Evolutionary conservation across 202 grass and related monocot species (phyloP), one percentile per base, ranked within the genome.

Genomic region (Schoenoplectus tabernaemontani): DNA sequence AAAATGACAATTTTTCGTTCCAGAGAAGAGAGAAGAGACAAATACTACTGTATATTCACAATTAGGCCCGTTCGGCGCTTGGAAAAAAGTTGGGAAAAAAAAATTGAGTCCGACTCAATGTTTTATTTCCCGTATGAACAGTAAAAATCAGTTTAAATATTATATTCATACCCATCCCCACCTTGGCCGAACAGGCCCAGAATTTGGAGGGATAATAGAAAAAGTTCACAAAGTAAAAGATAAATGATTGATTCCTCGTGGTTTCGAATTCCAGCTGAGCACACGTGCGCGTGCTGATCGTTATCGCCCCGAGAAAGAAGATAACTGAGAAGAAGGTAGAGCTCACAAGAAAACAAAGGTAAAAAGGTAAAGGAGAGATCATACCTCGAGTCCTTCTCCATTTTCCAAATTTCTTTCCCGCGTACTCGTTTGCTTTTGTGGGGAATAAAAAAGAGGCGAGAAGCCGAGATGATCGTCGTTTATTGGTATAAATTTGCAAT

Each of bases 241-340:
- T 53, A 56, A 51, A 53, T 28, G 34, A 51, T 51, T 33, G 43
- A 74, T 74, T 33, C 26, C 24, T 17, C 69, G 5, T 50, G 69
- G 69, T 53, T 74, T 44, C 46, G 43, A 51, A 53, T 53, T 47
- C 61, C 59, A 78, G 44, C 82, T 78, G 48, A 46, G 77, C 60
- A 78, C 74, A 84, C 74, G 74, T 84, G 82, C 82, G 65, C 74
- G 74, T 17, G 43, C 19, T 68, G 46, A 79, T 84, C 82, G 60
- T 78, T 57, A 84, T 76, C 68, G 33, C 6, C 36, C 57, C 59
- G 36, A 78, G 30, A 78, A n/a, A 64, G 38, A 39, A 33, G 53
- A 34, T 53, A 26, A 77, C 20, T 15, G 15, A 78, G 77, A 58
- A 43, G 33, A 5, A 78, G 30, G 38, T 9, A 41, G 24, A 23